Evolutionary conservation across 2,329 filamentous ascomycete species (phyloP).

Genomic region (Coleophoma crateriformis): DNA sequence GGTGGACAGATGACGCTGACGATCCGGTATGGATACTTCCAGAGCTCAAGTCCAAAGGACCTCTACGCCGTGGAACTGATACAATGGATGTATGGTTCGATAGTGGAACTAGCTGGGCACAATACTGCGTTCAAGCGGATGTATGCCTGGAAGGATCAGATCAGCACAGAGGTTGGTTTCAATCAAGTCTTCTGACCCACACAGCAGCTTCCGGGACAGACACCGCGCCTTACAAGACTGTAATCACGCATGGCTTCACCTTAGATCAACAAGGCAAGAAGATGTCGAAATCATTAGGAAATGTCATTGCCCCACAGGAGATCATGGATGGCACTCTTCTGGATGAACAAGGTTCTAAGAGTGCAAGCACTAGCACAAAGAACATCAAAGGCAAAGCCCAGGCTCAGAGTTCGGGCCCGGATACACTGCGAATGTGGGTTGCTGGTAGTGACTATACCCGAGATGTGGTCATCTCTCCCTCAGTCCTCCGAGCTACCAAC

Average conservation of each 20-base stretch:
- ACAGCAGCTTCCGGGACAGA: conserved; percentile 38
- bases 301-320: conserved; percentile 72
- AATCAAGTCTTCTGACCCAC: conserved; percentile 87
- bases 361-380: conserved; percentile 9
- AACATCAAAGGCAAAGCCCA: conserved; percentile 38
- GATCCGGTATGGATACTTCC: conserved; percentile 74
- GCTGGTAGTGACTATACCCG: conserved; percentile 87
- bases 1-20: conserved; percentile 80
- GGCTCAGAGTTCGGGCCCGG: conserved; percentile 72
- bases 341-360: conserved; percentile 29
- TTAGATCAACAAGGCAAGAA: conserved; percentile 88
- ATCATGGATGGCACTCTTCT: conserved; percentile 71
- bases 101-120: conserved; percentile 88
- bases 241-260: conserved; percentile 96
- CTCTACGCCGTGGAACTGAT: conserved; percentile 73
- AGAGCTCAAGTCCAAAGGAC: conserved; percentile 42
- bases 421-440: conserved; percentile 85
- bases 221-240: conserved; percentile 71
- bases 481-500: conserved; percentile 72
- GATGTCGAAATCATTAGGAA: conserved; percentile 97
- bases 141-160: conserved; percentile 92
- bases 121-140: conserved; percentile 58
- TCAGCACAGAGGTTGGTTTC: conserved; percentile 97
- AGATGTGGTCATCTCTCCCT: conserved; percentile 77
- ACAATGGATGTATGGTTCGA: conserved; percentile 99